Evolutionary conservation across 1,284 basidiomycete species (phyloP).

Genomic region (Volvariella surrecta): DNA sequence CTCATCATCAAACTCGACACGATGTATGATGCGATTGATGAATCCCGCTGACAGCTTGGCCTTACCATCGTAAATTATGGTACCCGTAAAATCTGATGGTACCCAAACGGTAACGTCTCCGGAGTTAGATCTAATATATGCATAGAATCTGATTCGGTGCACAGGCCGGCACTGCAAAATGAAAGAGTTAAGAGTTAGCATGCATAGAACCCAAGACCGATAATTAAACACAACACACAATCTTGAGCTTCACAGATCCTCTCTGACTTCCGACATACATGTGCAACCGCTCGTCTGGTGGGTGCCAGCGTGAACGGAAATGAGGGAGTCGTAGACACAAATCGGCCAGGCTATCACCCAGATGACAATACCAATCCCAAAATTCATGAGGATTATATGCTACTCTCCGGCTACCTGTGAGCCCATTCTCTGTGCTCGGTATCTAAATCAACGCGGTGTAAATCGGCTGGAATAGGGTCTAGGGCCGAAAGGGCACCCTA

Average conservation of each 20-base stretch:
- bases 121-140: constrained; percentile 49
- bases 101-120: constrained; percentile 66
- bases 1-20: constrained; percentile 47
- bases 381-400: constrained; percentile 43
- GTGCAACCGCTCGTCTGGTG: constrained; percentile 55
- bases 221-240: constrained; percentile 36
- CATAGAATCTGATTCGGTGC: constrained; percentile 52
- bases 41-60: constrained; percentile 63
- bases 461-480: too few relatives aligned
- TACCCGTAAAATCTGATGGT: constrained; percentile 68
- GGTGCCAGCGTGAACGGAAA: constrained; percentile 65
- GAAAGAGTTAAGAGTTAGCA: constrained; percentile 5
- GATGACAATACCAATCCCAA: constrained; percentile 59
- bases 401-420: constrained; percentile 42
- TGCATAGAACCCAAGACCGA: constrained; percentile 3
- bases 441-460: too few relatives aligned
- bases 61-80: constrained; percentile 46
- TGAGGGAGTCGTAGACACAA: constrained; percentile 62
- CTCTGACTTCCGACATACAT: constrained; percentile 51
- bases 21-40: constrained; percentile 55
- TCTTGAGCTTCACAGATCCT: constrained; percentile 55
- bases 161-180: constrained; percentile 51
- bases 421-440: too few relatives aligned
- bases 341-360: constrained; percentile 43
- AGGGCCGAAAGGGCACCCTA: too few relatives aligned